A percentile compares a stretch with the other conserved stretches of the same genome.
phyloP scores from a whole-genome alignment of 2,329 filamentous ascomycete species.

The Fusarium verticillioides region DNA sequence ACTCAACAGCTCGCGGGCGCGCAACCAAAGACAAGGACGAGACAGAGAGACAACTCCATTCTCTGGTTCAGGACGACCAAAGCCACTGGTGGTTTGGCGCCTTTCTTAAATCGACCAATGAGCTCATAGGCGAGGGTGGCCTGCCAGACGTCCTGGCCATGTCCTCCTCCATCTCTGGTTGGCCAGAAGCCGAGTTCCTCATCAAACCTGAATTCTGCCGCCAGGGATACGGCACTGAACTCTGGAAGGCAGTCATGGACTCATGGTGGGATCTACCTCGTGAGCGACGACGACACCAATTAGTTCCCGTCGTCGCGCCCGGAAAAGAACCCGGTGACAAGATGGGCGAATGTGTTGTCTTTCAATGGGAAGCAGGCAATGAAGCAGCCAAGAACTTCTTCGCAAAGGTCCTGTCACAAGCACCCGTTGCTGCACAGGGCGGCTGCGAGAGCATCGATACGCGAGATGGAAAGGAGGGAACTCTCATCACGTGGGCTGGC shows the following conservation, averaged over 20 bases:
- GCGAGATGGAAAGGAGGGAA: constrained; percentile 23
- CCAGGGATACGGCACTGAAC: constrained; percentile 32
- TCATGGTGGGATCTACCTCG: constrained; percentile 35
- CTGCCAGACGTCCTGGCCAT: constrained; percentile 23
- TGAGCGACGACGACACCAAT: constrained; percentile 22
- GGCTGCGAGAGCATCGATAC: constrained; percentile 29
- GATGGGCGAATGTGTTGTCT: constrained; percentile 21
- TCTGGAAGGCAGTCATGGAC: constrained; percentile 23
- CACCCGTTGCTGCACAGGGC: constrained; percentile 13
- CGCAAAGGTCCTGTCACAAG: constrained; percentile 26
- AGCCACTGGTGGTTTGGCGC: constrained; percentile 33
- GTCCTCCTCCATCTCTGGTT: constrained; percentile 24
- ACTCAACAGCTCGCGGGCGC: constrained; percentile 21
- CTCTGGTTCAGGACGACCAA: constrained; percentile 15
- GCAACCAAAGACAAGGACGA: constrained; percentile 28
- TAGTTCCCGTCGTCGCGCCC: constrained; percentile 3
- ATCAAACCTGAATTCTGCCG: constrained; percentile 27
- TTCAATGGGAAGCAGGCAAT: constrained; percentile 27
- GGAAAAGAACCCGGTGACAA: constrained; percentile 25
- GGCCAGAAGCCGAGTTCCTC: constrained; percentile 35
- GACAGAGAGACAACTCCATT: constrained; percentile 16
- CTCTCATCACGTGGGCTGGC: constrained; percentile 14
- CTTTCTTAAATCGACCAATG: constrained; percentile 26
- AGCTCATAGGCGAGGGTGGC: constrained; percentile 34
- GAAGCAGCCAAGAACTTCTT: constrained; percentile 23